Conservation (phyloP, 1,284 basidiomycete genomes). For the Tausonia pullulans region DNA sequence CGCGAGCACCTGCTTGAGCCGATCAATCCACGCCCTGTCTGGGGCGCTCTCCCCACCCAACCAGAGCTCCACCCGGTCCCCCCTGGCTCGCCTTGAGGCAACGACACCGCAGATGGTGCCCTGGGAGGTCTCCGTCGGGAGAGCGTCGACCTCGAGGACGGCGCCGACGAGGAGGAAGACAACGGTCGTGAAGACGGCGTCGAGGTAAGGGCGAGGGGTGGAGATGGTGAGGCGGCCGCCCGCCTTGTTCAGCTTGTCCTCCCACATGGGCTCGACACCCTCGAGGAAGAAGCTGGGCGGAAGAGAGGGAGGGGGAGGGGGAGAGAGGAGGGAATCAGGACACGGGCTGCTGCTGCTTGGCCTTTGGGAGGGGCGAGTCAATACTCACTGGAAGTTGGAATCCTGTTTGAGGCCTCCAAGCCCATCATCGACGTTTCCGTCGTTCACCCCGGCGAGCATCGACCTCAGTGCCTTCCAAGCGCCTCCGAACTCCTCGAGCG, state of each 20-base stretch:
- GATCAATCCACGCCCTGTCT: conserved; percentile 19
- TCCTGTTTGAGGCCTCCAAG: conserved; percentile 26
- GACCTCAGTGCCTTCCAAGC: conserved; percentile 26
- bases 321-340: too few species aligned
- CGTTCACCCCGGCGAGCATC: too few species aligned
- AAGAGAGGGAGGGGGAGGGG: too few species aligned
- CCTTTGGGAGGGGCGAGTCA: too few species aligned
- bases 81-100: conserved; percentile 20
- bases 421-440: conserved; percentile 13
- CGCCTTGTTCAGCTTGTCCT: conserved; percentile 4
- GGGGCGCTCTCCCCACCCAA: conserved; percentile 23
- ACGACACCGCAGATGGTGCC: conserved; percentile 24
- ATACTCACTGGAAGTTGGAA: conserved; percentile 23
- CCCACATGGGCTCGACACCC: conserved; percentile 28
- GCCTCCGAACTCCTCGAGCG: conserved; percentile 24
- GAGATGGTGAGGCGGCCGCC: conserved; percentile 11
- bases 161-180: conserved; percentile 22
- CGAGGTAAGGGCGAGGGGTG: not conserved
- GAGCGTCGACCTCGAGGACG: conserved; percentile 16
- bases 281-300: conserved; percentile 21
- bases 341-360: too few species aligned
- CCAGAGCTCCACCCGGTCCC: conserved; percentile 28
- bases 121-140: conserved; percentile 12
- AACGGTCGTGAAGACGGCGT: conserved; percentile 1
- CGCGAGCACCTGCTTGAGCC: conserved; percentile 13